Evolutionary conservation across 2,329 filamentous ascomycete species (phyloP).

Genomic region (Sclerotinia minor): DNA sequence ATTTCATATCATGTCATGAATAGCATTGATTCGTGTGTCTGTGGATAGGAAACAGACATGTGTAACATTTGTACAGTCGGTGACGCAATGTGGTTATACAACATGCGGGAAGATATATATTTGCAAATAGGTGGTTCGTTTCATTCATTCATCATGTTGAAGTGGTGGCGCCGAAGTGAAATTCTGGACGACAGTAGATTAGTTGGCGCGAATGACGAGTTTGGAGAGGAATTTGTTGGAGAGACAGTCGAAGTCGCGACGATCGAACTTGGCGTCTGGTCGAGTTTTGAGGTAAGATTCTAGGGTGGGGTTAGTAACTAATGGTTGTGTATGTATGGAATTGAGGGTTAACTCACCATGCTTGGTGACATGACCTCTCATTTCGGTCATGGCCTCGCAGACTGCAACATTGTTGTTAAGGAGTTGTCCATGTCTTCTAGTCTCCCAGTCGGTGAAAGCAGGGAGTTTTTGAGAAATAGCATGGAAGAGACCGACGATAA

Average conservation of each 20-base stretch:
- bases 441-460: slow-evolving; percentile 91
- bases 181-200: slow-evolving; percentile 34
- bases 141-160: not conserved
- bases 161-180: not conserved
- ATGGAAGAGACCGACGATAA: slow-evolving; percentile 95
- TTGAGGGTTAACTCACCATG: slow-evolving; percentile 66
- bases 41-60: not conserved
- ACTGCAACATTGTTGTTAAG: slow-evolving; percentile 89
- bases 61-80: slow-evolving; percentile 35
- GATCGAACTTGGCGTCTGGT: slow-evolving; percentile 76
- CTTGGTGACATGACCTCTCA: slow-evolving; percentile 87
- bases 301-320: slow-evolving; percentile 52
- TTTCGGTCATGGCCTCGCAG: slow-evolving; percentile 95
- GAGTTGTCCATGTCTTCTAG: slow-evolving; percentile 82
- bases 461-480: slow-evolving; percentile 97
- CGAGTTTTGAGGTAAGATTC: slow-evolving; percentile 84
- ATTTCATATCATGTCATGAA: slow-evolving; percentile 19
- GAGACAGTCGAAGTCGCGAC: slow-evolving; percentile 88
- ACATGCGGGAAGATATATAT: slow-evolving; percentile 32
- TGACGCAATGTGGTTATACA: slow-evolving; percentile 39
- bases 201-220: slow-evolving; percentile 93
- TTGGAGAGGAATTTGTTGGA: slow-evolving; percentile 98
- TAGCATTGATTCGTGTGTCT: slow-evolving; percentile 10
- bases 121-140: slow-evolving; percentile 26
- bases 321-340: slow-evolving; percentile 19